A percentile compares a stretch with the other conserved stretches of the same genome.
phyloP scores from a whole-genome alignment of 2,329 filamentous ascomycete genomes.

The Paecilomyces niveus region DNA sequence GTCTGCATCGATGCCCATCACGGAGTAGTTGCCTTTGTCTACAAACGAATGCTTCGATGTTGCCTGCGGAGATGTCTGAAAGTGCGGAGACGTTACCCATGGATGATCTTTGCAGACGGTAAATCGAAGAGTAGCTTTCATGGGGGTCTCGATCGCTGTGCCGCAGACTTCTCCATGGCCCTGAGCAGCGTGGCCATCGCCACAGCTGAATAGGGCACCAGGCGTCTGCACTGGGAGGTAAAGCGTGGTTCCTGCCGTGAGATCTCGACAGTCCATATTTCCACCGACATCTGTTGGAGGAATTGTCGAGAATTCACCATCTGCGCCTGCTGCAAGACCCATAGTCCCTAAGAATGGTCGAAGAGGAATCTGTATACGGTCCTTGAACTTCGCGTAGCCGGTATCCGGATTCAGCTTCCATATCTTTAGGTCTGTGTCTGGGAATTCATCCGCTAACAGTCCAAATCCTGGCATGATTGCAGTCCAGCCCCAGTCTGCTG shows the following conservation, averaged over 20 bases:
- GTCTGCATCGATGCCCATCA: slow-evolving; percentile 42
- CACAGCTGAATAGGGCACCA: slow-evolving; percentile 48
- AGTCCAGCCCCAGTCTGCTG: slow-evolving; percentile 47
- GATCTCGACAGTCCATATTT: slow-evolving; percentile 49
- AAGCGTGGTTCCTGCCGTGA: slow-evolving; percentile 41
- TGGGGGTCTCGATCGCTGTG: slow-evolving; percentile 50
- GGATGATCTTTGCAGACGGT: slow-evolving; percentile 41
- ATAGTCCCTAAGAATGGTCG: slow-evolving; percentile 48
- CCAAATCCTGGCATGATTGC: slow-evolving; percentile 47
- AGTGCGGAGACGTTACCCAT: slow-evolving; percentile 45
- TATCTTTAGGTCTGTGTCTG: slow-evolving; percentile 39
- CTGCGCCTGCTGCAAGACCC: slow-evolving; percentile 42
- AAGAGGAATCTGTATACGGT: slow-evolving; percentile 43
- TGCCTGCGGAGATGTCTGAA: slow-evolving; percentile 29
- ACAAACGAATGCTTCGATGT: slow-evolving; percentile 15
- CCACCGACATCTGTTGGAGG: slow-evolving; percentile 47
- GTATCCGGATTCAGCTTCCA: slow-evolving; percentile 39
- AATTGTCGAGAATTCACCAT: slow-evolving; percentile 43
- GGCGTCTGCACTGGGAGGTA: slow-evolving; percentile 45
- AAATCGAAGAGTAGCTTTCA: slow-evolving; percentile 44
- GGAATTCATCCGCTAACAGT: slow-evolving; percentile 44
- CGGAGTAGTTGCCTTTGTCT: slow-evolving; percentile 39
- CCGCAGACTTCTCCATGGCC: slow-evolving; percentile 51
- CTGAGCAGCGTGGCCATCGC: slow-evolving; percentile 49
- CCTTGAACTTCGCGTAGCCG: slow-evolving; percentile 40